These are phyloP conservation scores for Cantharellus cinnabarinus DNA, from an alignment of 768 basidiomycete species.

Conservation along the genomic window DNA sequence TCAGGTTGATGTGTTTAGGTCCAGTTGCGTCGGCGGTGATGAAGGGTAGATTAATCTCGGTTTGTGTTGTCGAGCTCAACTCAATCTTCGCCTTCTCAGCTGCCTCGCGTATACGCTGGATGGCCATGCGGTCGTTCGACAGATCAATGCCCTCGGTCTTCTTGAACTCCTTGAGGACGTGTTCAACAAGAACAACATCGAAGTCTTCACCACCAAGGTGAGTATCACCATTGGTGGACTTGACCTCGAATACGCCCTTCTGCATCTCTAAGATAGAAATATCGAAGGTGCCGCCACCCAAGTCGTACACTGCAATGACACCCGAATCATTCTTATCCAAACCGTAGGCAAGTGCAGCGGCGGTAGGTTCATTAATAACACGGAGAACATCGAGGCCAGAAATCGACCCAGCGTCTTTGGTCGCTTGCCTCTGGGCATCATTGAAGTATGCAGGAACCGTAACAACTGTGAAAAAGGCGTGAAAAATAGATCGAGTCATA, in stretches of 20 bases:
- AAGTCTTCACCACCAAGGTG: conserved; percentile 97
- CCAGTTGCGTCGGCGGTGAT: conserved; percentile 91
- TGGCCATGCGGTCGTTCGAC: conserved; percentile 76
- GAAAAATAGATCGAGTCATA: conserved; percentile 12
- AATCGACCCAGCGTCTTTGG: conserved; percentile 93
- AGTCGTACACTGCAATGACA: conserved; percentile 93
- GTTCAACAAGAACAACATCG: conserved; percentile 71
- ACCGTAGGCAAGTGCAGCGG: conserved; percentile 95
- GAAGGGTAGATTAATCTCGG: conserved; percentile 95
- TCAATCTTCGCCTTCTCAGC: conserved; percentile 99
- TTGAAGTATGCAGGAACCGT: conserved; percentile 99
- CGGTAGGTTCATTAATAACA: conserved; percentile 98
- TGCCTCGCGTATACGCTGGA: conserved; percentile 97
- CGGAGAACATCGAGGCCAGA: conserved; percentile 94
- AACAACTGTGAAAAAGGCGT: conserved; percentile 51
- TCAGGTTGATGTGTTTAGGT: conserved; percentile 92
- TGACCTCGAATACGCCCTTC: conserved; percentile 98
- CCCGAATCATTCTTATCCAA: conserved; percentile 60
- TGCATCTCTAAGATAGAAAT: conserved; percentile 99
- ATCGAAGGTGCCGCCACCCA: conserved; percentile 98
- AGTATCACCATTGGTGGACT: conserved; percentile 98
- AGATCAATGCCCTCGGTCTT: conserved; percentile 75
- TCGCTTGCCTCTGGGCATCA: conserved; percentile 97
- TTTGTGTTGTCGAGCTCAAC: conserved; percentile 82
- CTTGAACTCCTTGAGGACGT: conserved; percentile 84